Conservation (phyloP, 192 early-diverging fungal genomes). For the Entomortierella beljakovae region DNA sequence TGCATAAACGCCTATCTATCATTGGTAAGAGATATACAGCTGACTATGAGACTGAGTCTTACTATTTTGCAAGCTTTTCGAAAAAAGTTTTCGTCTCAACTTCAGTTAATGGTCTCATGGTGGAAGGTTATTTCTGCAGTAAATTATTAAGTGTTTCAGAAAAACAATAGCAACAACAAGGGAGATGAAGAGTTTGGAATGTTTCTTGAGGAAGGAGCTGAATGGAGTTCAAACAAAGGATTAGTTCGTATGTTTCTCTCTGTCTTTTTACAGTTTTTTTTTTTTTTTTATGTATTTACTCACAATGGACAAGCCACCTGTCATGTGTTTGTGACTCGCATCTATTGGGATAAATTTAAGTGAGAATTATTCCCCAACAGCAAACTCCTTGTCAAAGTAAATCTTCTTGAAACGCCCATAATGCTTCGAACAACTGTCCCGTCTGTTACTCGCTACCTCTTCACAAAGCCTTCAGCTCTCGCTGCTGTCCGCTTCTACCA, state of each 20-base stretch:
- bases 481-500: constrained; percentile 49
- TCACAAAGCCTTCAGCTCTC: constrained; percentile 36
- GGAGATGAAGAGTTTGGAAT: not conserved
- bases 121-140: not conserved
- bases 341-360: not conserved
- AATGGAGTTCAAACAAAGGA: not conserved
- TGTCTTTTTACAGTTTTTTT: not conserved
- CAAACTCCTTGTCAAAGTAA: too few species aligned
- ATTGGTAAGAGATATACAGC: too few species aligned
- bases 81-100: constrained; percentile 98
- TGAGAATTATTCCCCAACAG: too few species aligned
- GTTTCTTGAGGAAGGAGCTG: not conserved
- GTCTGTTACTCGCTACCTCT: constrained; percentile 34
- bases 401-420: too few species aligned
- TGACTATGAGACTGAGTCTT: too few species aligned
- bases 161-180: not conserved
- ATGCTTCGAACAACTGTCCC: constrained; percentile 46
- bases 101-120: constrained; percentile 96
- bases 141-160: not conserved
- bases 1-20: too few species aligned
- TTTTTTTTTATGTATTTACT: constrained; percentile 1
- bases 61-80: constrained; percentile 98
- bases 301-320: not conserved
- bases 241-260: not conserved
- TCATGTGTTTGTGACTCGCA: not conserved